Evolutionary conservation across 2,329 filamentous ascomycete genomes (phyloP).

Genomic region (Moelleriella libera): DNA sequence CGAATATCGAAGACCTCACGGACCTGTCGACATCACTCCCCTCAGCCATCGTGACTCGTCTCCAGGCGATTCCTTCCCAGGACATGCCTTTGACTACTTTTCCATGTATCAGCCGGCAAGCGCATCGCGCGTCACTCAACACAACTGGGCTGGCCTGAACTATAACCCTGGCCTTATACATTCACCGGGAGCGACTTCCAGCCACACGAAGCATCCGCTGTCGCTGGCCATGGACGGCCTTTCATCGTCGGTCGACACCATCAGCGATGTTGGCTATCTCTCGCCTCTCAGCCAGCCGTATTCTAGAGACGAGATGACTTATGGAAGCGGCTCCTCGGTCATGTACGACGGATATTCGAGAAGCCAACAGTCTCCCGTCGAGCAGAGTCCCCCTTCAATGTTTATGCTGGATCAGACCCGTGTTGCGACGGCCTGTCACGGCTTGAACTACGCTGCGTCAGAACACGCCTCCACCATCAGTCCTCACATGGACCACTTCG

Average conservation of each 20-base stretch:
- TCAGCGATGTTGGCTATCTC: slow-evolving; percentile 49
- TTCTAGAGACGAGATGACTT: slow-evolving; percentile 43
- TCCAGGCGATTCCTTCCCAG: slow-evolving; percentile 24
- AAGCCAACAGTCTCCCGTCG: slow-evolving; percentile 35
- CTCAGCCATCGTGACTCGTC: slow-evolving; percentile 24
- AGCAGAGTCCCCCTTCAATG: slow-evolving; percentile 39
- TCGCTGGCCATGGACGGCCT: slow-evolving; percentile 35
- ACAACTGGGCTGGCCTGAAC: slow-evolving; percentile 30
- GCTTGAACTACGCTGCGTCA: slow-evolving; percentile 44
- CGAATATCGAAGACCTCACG: slow-evolving; percentile 14
- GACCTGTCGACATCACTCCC: slow-evolving; percentile 21
- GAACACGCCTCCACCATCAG: slow-evolving; percentile 46
- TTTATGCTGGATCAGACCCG: slow-evolving; percentile 42
- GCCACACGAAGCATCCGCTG: slow-evolving; percentile 29
- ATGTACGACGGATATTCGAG: slow-evolving; percentile 42
- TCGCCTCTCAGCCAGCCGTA: slow-evolving; percentile 44
- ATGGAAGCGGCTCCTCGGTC: slow-evolving; percentile 38
- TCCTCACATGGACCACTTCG: slow-evolving; percentile 44
- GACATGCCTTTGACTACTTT: slow-evolving; percentile 31
- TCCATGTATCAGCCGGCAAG: slow-evolving; percentile 34
- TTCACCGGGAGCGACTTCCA: slow-evolving; percentile 18
- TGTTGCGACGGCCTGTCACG: slow-evolving; percentile 45
- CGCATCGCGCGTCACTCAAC: slow-evolving; percentile 23
- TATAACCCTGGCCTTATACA: slow-evolving; percentile 27
- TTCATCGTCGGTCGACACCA: slow-evolving; percentile 41